Evolutionary conservation across 345 rosid species (phyloP), one percentile per base, ranked within the genome.

Genomic region (Rhodamnia rubescens): DNA sequence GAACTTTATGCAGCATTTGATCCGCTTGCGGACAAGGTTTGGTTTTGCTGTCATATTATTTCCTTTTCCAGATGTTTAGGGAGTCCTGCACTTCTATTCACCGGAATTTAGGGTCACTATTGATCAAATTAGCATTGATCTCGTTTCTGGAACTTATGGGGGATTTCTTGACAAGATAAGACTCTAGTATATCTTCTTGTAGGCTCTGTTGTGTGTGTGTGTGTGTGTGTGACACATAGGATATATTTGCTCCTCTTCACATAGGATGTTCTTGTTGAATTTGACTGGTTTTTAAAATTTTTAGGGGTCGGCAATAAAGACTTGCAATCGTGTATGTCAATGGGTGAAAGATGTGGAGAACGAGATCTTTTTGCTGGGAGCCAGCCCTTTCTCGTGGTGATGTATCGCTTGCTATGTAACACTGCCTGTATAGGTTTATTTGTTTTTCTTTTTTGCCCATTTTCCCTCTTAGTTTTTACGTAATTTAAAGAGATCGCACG

Each of bases 311-410:
- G 99, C 98, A 44, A 94, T 98, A 94, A 94, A 94, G 93, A 94
- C 93, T 59, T 94, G 99, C 91, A 98, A 95, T 90, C 89, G 94
- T 78, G 94, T 96, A 49, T 95, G 98, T 83, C 98, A 98, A 58
- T 93, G 99, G 94, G 99, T 98, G 86, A 96, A 94, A 91, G 97
- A 94, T 83, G 96, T 95, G 61, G 99, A 98, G 89, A 96, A 98
- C 89, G 99, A 98, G 87, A 93, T 95, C 29, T 96, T 98, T 91
- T 89, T 94, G 90, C 95, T 95, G 90, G 99, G 98, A 93, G 98
- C 98, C 47, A 95, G 95, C 92, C 98, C 99, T 75, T 98, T 96
- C 82, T 93, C 99, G 75, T 98, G 99, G 99, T 96, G 94, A 96
- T 47, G 56, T 84, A 64, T 82, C 85, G 55, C 59, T 44, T 58